phyloP scores from a whole-genome alignment of 2,329 filamentous ascomycete species.

The Aspergillus viridinutans region DNA sequence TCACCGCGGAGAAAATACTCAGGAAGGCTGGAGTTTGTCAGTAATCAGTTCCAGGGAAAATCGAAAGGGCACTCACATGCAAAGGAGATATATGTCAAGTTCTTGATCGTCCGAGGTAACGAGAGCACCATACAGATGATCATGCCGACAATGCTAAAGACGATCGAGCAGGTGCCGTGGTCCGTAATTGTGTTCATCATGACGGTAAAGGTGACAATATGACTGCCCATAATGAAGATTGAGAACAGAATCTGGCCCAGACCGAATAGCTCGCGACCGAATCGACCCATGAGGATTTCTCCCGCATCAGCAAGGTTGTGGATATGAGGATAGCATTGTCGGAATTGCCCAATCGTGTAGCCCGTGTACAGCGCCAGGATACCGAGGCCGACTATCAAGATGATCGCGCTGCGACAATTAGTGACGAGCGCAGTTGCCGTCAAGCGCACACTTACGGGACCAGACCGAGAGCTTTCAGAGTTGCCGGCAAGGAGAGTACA shows the following conservation, averaged over 20 bases:
- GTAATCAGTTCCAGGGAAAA: not conserved
- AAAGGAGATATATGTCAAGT: conserved; percentile 58
- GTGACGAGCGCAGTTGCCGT: conserved; percentile 1
- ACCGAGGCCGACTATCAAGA: conserved; percentile 54
- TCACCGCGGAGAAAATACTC: conserved; percentile 61
- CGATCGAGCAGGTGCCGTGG: conserved; percentile 59
- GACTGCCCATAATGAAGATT: conserved; percentile 66
- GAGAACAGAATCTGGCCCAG: conserved; percentile 60
- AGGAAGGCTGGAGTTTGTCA: conserved; percentile 47
- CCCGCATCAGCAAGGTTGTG: conserved; percentile 66
- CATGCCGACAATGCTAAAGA: conserved; percentile 58
- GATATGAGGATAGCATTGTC: conserved; percentile 54
- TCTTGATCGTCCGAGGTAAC: conserved; percentile 59
- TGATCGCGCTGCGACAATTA: conserved; percentile 38
- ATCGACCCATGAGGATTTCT: conserved; percentile 55
- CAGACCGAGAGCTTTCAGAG: conserved; percentile 49
- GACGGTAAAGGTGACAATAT: conserved; percentile 65
- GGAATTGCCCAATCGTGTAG: conserved; percentile 57
- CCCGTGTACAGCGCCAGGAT: conserved; percentile 56
- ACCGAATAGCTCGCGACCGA: conserved; percentile 61
- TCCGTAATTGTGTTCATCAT: conserved; percentile 63
- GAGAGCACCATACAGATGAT: conserved; percentile 56
- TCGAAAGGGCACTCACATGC: conserved; percentile 39
- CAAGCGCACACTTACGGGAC: conserved; percentile 38
- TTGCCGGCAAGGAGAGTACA: conserved; percentile 52